Evolutionary conservation across 2,329 filamentous ascomycete species (phyloP).

Genomic region (Lachnellula cervina): DNA sequence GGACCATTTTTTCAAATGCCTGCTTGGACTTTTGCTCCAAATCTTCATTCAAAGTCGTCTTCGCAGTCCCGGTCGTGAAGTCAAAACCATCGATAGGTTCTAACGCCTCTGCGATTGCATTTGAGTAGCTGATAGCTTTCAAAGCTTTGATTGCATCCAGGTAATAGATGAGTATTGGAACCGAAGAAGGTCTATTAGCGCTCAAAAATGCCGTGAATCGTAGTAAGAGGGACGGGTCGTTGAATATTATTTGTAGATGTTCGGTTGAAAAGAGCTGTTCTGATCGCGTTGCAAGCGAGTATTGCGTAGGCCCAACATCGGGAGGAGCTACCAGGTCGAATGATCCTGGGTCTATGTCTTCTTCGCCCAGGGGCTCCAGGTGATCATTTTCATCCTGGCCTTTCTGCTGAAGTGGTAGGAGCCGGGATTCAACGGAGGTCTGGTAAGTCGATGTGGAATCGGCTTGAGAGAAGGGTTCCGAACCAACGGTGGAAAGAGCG

Average conservation of each 20-base stretch:
- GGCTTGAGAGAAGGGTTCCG: slow-evolving; percentile 18
- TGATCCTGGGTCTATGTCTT: slow-evolving; percentile 48
- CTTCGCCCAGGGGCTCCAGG: slow-evolving; percentile 36
- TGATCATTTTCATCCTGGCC: slow-evolving; percentile 44
- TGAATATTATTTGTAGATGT: slow-evolving; percentile 62
- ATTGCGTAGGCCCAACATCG: slow-evolving; percentile 34
- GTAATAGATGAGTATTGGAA: slow-evolving; percentile 66
- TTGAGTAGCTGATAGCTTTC: slow-evolving; percentile 65
- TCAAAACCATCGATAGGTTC: slow-evolving; percentile 50
- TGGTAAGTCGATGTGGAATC: slow-evolving; percentile 23
- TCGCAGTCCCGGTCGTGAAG: slow-evolving; percentile 48
- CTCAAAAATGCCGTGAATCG: slow-evolving; percentile 65
- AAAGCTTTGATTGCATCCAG: slow-evolving; percentile 67
- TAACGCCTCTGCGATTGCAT: slow-evolving; percentile 60
- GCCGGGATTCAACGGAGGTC: slow-evolving; percentile 18
- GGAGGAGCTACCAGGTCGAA: slow-evolving; percentile 48
- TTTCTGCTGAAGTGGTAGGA: slow-evolving; percentile 28
- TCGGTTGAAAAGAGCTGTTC: slow-evolving; percentile 61
- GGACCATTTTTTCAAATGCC: slow-evolving; percentile 59
- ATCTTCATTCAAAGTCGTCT: slow-evolving; percentile 50
- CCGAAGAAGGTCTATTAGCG: slow-evolving; percentile 52
- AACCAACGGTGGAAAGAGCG: slow-evolving; percentile 15
- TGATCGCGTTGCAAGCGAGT: slow-evolving; percentile 59
- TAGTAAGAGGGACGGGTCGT: slow-evolving; percentile 56
- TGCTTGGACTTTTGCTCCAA: slow-evolving; percentile 59